Evolutionary conservation across 2,329 filamentous ascomycete genomes (phyloP), one percentile per base, ranked within the genome.

Genomic region (Trichoderma breve): DNA sequence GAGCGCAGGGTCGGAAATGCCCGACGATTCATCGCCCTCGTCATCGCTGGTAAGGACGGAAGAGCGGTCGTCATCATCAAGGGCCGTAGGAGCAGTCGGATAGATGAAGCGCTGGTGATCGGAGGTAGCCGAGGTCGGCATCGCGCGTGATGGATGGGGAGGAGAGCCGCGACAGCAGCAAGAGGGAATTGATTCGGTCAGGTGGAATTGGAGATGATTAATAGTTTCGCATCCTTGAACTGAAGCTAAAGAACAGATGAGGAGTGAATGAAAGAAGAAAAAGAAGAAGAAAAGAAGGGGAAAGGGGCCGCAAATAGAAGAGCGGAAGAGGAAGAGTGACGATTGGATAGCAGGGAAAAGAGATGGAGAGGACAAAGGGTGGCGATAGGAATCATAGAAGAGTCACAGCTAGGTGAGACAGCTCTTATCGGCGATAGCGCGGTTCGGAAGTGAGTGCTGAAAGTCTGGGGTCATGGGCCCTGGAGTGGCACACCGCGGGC

Each of bases 61-160:
- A 6, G 74, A 71, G 28, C 75, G 76, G 43, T 80, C 78, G 62
- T 74, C 60, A 61, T 79, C 75, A 51, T 71, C 58, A 68, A 62
- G 28, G 12, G 58, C 53, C 11, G 58, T 43, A 7, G 53, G 24
- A 62, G 71, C 65, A 26, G 64, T 36, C 15, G 64, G 65, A 60
- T 55, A 69, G 65, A 70, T 70, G 69, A 71, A 63, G 24, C 18
- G 69, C 53, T 57, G 69, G 15, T 71, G 69, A 51, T 71, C 69
- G 26, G 51, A 62, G 43, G 71, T 55, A 18, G 57, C 34, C 51
- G 71, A 70, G 67, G 71, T 53, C 71, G 67, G 61, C 67, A 73
- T 73, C 24, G 58, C 39, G 43, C n/a, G 43, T 51, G 71, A 62
- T 24, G 32, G 18, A n/a, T 43, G 32, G 39, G 18, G 24, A 32